Conservation (phyloP, 2,329 filamentous ascomycete species). For the Aotearoamyces nothofagi region DNA sequence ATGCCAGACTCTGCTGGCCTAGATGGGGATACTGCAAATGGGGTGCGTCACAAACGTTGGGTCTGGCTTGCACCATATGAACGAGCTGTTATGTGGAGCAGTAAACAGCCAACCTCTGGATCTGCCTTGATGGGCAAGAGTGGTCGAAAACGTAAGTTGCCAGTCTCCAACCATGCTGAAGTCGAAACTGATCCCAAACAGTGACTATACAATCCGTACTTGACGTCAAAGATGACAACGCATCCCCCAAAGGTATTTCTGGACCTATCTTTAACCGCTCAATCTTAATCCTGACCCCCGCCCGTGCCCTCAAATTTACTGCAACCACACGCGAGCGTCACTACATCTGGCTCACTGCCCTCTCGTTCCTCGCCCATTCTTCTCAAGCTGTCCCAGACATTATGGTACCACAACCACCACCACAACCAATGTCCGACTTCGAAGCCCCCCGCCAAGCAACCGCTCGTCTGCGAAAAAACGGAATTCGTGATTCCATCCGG, state of each 20-base stretch:
- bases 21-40: conserved; percentile 50
- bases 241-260: conserved; percentile 55
- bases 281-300: conserved; percentile 85
- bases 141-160: conserved; percentile 74
- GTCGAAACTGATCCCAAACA: conserved; percentile 26
- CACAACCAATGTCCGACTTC: conserved; percentile 35
- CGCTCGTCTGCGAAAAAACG: conserved; percentile 21
- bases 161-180: neutral
- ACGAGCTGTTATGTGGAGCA: conserved; percentile 92
- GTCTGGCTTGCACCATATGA: conserved; percentile 98
- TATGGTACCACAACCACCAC: conserved; percentile 37
- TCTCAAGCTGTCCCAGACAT: conserved; percentile 68
- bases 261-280: conserved; percentile 68
- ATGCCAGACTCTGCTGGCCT: conserved; percentile 50
- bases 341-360: conserved; percentile 84
- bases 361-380: conserved; percentile 90
- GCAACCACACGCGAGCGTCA: conserved; percentile 71
- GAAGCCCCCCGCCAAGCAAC: conserved; percentile 17
- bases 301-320: conserved; percentile 90
- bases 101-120: conserved; percentile 84
- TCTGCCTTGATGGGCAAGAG: conserved; percentile 84
- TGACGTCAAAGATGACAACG: conserved; percentile 90
- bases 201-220: conserved; percentile 92
- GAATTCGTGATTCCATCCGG: conserved; percentile 78
- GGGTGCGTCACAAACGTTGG: conserved; percentile 83